Conservation (phyloP, 2,329 filamentous ascomycete genomes). For the Colletotrichum sp. region DNA sequence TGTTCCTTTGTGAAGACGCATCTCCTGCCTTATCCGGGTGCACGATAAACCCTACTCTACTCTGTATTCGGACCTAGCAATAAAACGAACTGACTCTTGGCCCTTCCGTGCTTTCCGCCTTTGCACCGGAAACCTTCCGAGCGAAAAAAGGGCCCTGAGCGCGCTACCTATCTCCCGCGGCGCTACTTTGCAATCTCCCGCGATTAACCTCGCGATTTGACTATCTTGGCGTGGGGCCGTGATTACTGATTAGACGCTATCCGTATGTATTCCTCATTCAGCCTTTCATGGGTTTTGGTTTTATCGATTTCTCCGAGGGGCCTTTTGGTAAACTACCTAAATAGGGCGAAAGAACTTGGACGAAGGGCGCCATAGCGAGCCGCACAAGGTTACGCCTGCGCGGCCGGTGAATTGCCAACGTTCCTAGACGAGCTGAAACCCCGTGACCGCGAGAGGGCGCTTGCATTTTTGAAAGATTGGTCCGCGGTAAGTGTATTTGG, state of each 20-base stretch:
- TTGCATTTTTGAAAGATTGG: neutral
- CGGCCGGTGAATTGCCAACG: neutral
- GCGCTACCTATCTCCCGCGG: neutral
- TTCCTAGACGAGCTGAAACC: neutral
- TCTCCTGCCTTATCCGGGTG: neutral
- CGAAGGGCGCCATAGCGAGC: neutral
- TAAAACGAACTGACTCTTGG: neutral
- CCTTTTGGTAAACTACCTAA: neutral
- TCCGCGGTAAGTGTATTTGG: neutral
- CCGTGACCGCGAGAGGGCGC: neutral
- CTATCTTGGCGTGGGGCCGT: neutral
- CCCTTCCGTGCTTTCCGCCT: neutral
- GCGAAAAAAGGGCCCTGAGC: neutral
- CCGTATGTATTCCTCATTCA: neutral
- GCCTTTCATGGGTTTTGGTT: neutral
- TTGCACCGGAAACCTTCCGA: neutral
- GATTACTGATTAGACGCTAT: neutral
- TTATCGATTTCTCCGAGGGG: neutral
- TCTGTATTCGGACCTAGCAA: neutral
- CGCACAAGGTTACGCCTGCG: neutral
- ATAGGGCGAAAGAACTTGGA: neutral
- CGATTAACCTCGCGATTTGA: neutral
- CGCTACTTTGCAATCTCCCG: neutral
- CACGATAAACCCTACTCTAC: neutral
- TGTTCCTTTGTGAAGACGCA: neutral